Evolutionary conservation across 208 protist species (phyloP), one percentile per base, ranked within the genome.

Genomic region (Acanthamoeba sp.): DNA sequence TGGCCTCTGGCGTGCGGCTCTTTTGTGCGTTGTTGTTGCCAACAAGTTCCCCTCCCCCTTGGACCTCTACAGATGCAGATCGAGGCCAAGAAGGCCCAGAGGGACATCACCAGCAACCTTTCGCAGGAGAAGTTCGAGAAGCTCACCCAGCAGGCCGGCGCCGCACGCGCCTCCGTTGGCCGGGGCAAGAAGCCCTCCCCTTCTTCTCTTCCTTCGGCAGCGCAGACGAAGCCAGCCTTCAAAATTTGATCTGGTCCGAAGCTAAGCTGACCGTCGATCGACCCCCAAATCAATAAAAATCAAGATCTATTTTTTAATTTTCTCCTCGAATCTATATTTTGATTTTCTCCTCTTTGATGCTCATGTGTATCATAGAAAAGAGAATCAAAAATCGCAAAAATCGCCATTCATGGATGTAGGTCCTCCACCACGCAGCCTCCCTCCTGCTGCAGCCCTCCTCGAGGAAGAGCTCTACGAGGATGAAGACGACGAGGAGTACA

Each of bases 111-210:
- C 45, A 71, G 55, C 57, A 40, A 42, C 36, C 45, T 91, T 9
- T 91, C 84, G 3, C 55, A 91, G 22, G 57, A 62, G 55, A 91
- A 91, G 55, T 71, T 91, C n/a, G 84, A 91, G 12, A 91, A 71
- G 55, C 29, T 91, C 18, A 91, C 76, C 40, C 34, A 85, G 32
- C 76, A 85, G 45, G 76, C 76, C 14, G 42, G 76, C 76, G 29
- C 40, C 24, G 76, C 76, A 34, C 76, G 76, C 32, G 45, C 42
- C 18, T 36, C 38, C 16, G 50, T 4, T 22, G 76, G 42, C 34
- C 18, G 6, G 6, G 76, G 76, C 38, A 85, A 85, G n/a, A 85
- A 57, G 29, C 76, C 76, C 1, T 1, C 40, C 9, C 2, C 76
- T 1, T 45, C 69, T 16, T 20, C 34, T n/a, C n/a, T 27, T n/a